Evolutionary conservation across 345 rosid genomes (phyloP).

Genomic region (Eucalyptus tenuipes): DNA sequence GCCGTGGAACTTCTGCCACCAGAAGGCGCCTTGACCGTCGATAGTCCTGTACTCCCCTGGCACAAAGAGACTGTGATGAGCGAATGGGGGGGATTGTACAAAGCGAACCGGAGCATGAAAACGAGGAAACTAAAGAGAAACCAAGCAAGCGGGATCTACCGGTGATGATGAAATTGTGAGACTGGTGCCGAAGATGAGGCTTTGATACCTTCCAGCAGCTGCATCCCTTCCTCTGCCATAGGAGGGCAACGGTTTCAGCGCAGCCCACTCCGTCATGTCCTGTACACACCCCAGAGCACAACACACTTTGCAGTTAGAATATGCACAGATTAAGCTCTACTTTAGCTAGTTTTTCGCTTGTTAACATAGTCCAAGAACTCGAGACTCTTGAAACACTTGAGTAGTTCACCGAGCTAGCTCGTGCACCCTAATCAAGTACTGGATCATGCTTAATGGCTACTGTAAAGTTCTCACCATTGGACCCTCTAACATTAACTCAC

Average conservation of each 20-base stretch:
- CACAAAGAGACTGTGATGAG: neutral
- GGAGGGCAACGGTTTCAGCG: conserved; percentile 63
- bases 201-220: conserved; percentile 64
- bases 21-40: conserved; percentile 79
- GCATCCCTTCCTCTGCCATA: conserved; percentile 94
- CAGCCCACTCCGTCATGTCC: conserved; percentile 63
- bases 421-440: neutral
- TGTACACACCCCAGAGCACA: neutral
- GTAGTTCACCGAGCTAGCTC: neutral
- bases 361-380: neutral
- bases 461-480: neutral
- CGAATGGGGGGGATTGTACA: neutral
- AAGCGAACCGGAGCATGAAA: neutral
- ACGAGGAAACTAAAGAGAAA: neutral
- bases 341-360: neutral
- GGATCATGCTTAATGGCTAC: neutral
- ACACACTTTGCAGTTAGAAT: neutral
- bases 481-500: neutral
- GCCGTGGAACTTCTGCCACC: conserved; percentile 86
- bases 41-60: conserved; percentile 73
- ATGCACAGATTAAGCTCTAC: neutral
- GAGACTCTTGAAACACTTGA: neutral
- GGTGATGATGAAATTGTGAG: conserved; percentile 78
- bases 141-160: conserved; percentile 8
- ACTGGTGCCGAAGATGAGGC: conserved; percentile 74